A percentile compares a stretch with the other conserved stretches of the same genome.
These are phyloP conservation scores for Ceratobasidium papillatum DNA, from an alignment of 1,284 basidiomycete genomes.

Conservation along the genomic window DNA sequence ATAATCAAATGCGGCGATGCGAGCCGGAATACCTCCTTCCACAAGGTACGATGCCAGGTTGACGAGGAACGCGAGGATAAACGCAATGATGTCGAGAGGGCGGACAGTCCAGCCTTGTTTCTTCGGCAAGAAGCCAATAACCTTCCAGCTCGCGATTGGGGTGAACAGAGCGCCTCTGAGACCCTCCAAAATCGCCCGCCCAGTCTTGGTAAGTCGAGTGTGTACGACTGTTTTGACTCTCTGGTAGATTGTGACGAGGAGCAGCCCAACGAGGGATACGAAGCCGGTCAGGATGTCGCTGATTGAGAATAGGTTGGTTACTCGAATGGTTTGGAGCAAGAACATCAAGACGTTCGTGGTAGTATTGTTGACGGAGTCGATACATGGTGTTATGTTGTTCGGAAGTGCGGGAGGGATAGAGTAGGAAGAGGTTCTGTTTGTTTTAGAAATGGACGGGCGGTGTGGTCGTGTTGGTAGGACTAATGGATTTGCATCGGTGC, in stretches of 20 bases:
- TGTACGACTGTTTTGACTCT: not conserved
- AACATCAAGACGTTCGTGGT: not conserved
- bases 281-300: not conserved
- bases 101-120: not conserved
- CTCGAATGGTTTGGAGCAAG: not conserved
- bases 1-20: not conserved
- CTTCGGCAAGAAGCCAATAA: not conserved
- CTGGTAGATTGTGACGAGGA: not conserved
- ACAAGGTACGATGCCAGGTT: not conserved
- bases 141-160: conserved; percentile 3
- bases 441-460: not conserved
- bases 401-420: not conserved
- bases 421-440: not conserved
- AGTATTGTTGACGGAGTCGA: not conserved
- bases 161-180: not conserved
- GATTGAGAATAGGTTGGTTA: not conserved
- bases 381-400: not conserved
- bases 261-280: not conserved
- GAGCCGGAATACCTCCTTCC: not conserved
- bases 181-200: not conserved
- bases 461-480: too few species aligned
- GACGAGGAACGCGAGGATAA: conserved; percentile 1
- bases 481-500: too few species aligned
- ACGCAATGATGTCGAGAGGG: not conserved
- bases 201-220: not conserved